A percentile compares a stretch with the other conserved stretches of the same genome.
Conservation (phyloP, 305 asterid species). For the Rubia peregrina region DNA sequence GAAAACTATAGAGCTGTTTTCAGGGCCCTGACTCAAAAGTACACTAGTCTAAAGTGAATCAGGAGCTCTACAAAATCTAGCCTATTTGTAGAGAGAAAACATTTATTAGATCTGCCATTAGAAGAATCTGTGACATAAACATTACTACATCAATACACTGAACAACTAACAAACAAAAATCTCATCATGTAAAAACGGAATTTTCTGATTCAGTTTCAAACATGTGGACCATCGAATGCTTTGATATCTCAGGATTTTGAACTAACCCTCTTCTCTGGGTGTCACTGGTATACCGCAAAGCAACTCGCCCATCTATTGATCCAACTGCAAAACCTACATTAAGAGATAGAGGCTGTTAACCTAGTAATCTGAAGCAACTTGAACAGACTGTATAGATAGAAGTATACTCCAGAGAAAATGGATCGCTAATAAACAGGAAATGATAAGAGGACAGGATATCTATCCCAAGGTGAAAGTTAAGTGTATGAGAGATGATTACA, state of each 20-base stretch:
- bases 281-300: conserved; percentile 45
- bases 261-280: conserved; percentile 57
- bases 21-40: background rate
- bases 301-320: conserved; percentile 78
- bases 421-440: background rate
- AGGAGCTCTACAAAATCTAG: background rate
- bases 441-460: background rate
- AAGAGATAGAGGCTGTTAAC: conserved; percentile 11
- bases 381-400: background rate
- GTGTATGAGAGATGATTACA: background rate
- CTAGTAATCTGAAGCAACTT: conserved; percentile 3
- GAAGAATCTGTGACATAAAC: background rate
- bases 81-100: background rate
- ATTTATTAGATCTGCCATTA: background rate
- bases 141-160: background rate
- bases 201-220: background rate
- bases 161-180: background rate
- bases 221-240: background rate
- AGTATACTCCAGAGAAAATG: background rate
- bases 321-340: conserved; percentile 74
- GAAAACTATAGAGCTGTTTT: background rate
- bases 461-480: background rate
- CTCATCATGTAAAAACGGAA: background rate
- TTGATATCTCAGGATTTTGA: conserved; percentile 10
- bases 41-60: background rate